These are phyloP conservation scores for Stereocaulon alpinum DNA, from an alignment of 495 filamentous ascomycete species.

Conservation along the genomic window DNA sequence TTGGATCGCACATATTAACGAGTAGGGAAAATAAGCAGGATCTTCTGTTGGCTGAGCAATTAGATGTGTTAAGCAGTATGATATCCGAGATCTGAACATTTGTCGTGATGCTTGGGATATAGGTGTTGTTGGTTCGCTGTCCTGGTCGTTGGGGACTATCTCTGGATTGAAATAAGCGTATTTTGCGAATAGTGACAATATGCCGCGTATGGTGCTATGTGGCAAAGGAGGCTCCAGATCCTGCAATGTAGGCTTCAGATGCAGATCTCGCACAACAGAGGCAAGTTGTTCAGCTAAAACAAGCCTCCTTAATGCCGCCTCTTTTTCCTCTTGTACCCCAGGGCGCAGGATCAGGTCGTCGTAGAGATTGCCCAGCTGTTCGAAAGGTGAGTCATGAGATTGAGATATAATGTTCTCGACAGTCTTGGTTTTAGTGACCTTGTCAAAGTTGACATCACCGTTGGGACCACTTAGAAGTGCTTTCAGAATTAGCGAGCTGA, in stretches of 20 bases:
- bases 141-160: background rate
- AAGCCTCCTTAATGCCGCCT: constrained; percentile 37
- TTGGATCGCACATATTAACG: constrained; percentile 43
- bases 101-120: constrained; percentile 53
- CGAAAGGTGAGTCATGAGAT: constrained; percentile 37
- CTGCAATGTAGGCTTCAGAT: constrained; percentile 2
- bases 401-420: constrained; percentile 61
- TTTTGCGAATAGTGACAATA: constrained; percentile 28
- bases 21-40: constrained; percentile 34
- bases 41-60: constrained; percentile 51
- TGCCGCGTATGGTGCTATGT: background rate
- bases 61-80: constrained; percentile 57
- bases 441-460: constrained; percentile 73
- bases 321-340: constrained; percentile 34
- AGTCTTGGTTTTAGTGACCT: constrained; percentile 79
- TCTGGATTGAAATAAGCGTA: constrained; percentile 32
- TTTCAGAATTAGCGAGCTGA: constrained; percentile 48
- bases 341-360: constrained; percentile 33
- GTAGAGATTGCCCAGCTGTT: constrained; percentile 34
- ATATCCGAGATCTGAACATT: constrained; percentile 57
- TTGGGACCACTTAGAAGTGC: constrained; percentile 52
- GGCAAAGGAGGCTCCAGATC: background rate
- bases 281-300: constrained; percentile 39
- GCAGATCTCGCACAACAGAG: constrained; percentile 33
- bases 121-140: constrained; percentile 28